Conservation (phyloP, 805 yeast species). For the Candida manassasensis region DNA sequence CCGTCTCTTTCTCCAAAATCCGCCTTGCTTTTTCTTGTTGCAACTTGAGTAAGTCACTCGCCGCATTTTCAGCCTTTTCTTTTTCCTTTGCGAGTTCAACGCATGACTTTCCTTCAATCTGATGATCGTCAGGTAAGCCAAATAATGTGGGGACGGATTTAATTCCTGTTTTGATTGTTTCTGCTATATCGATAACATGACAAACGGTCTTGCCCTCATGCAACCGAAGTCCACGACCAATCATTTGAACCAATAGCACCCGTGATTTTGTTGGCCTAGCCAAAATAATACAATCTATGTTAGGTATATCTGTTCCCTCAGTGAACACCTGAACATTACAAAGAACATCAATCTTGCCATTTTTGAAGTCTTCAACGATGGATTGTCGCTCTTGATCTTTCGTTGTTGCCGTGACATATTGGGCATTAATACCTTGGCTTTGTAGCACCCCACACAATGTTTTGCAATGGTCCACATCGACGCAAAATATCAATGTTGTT, state of each 20-base stretch:
- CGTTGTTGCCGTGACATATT: slow-evolving; percentile 67
- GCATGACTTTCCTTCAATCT: slow-evolving; percentile 25
- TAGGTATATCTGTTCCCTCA: slow-evolving; percentile 93
- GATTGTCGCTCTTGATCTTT: slow-evolving; percentile 44
- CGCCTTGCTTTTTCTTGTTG: slow-evolving; percentile 8
- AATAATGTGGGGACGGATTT: slow-evolving; percentile 52
- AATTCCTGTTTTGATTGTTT: slow-evolving; percentile 49
- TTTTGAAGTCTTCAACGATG: slow-evolving; percentile 53
- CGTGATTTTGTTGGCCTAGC: slow-evolving; percentile 79
- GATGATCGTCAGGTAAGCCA: slow-evolving; percentile 20
- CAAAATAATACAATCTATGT: slow-evolving; percentile 72
- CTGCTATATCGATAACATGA: slow-evolving; percentile 75
- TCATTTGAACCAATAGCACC: slow-evolving; percentile 74
- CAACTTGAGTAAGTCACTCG: slow-evolving; percentile 1
- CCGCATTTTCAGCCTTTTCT: slow-evolving; percentile 9
- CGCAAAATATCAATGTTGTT: slow-evolving; percentile 75
- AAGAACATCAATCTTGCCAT: slow-evolving; percentile 63
- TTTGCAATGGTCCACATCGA: slow-evolving; percentile 63
- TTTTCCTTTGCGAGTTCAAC: slow-evolving; percentile 25
- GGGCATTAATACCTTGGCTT: slow-evolving; percentile 60
- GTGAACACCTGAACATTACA: slow-evolving; percentile 89
- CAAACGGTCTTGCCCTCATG: slow-evolving; percentile 61
- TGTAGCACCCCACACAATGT: slow-evolving; percentile 50
- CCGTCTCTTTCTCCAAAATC: slow-evolving; percentile 9
- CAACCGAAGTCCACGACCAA: slow-evolving; percentile 80